Evolutionary conservation across 2,329 filamentous ascomycete species (phyloP).

Genomic region (Colletotrichum liaoningense): DNA sequence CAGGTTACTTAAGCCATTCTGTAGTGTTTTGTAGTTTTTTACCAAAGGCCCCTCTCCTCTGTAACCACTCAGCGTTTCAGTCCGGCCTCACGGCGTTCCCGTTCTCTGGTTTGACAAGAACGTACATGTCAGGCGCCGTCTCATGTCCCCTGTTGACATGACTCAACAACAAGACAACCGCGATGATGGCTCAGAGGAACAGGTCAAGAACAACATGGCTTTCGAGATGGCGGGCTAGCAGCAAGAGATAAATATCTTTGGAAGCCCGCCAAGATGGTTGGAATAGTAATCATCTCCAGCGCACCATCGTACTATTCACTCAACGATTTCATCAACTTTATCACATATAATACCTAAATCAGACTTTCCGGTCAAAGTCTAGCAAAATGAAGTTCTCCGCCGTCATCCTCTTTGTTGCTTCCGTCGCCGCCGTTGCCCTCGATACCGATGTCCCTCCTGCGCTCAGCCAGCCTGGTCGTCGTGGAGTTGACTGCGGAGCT

Average conservation of each 20-base stretch:
- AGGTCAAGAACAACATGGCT: neutral
- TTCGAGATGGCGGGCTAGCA: neutral
- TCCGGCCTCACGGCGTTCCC: neutral
- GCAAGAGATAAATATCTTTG: constrained; percentile 2
- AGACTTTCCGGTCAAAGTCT: constrained; percentile 21
- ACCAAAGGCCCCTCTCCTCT: constrained; percentile 3
- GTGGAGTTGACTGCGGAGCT: constrained; percentile 22
- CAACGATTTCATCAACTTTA: neutral
- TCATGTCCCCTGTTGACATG: neutral
- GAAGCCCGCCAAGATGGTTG: too few relatives aligned
- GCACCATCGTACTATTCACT: neutral
- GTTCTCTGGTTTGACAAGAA: neutral
- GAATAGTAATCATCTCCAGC: neutral
- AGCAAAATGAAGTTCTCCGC: constrained; percentile 27
- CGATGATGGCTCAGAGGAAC: neutral
- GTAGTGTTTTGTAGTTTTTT: neutral
- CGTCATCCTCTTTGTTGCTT: constrained; percentile 20
- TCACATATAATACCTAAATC: neutral
- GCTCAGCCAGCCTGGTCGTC: constrained; percentile 26
- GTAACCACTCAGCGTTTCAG: constrained; percentile 23
- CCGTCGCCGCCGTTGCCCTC: constrained; percentile 25
- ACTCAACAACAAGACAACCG: neutral
- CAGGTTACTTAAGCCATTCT: neutral
- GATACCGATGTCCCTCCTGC: constrained; percentile 16
- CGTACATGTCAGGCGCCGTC: neutral